A percentile compares a stretch with the other conserved stretches of the same genome.
Evolutionary conservation across 352 stramenopile species (phyloP).

Genomic region (Phytophthora megakarya): DNA sequence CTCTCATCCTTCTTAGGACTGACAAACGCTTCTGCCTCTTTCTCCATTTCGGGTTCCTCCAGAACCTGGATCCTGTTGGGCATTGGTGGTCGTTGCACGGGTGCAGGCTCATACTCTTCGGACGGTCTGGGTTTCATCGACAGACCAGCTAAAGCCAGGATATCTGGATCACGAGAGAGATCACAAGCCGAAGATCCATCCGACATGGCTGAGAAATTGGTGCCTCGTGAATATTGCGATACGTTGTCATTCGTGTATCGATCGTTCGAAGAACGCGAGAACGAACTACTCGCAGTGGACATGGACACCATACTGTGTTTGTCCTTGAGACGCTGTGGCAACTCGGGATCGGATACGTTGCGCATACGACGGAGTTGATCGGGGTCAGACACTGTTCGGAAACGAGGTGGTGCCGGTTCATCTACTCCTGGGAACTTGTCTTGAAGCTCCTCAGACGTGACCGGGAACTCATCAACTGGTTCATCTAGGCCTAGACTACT

Average conservation of each 20-base stretch:
- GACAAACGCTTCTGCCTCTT: slow-evolving; percentile 4
- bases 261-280: slow-evolving; percentile 44
- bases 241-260: slow-evolving; percentile 37
- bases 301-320: slow-evolving; percentile 56
- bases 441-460: slow-evolving; percentile 38
- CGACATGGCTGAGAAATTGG: slow-evolving; percentile 53
- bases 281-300: slow-evolving; percentile 65
- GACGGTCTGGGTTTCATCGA: slow-evolving; percentile 39
- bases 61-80: slow-evolving; percentile 15
- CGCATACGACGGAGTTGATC: slow-evolving; percentile 40
- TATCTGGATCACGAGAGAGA: slow-evolving; percentile 55
- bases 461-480: slow-evolving; percentile 35
- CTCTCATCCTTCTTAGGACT: not conserved
- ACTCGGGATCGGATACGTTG: slow-evolving; percentile 40
- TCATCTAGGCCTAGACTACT: slow-evolving; percentile 29
- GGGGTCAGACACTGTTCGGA: slow-evolving; percentile 41
- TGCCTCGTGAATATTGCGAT: slow-evolving; percentile 40
- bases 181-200: slow-evolving; percentile 44
- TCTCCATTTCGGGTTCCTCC: slow-evolving; percentile 22
- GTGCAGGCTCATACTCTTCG: slow-evolving; percentile 31
- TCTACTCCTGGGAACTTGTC: slow-evolving; percentile 41
- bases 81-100: slow-evolving; percentile 11
- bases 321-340: slow-evolving; percentile 36
- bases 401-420: slow-evolving; percentile 30
- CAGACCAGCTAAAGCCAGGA: slow-evolving; percentile 58